Percentiles rank a stretch among this genome's conserved stretches.
phyloP scores from a whole-genome alignment of 305 asterid species.

The Solanum hybrid region DNA sequence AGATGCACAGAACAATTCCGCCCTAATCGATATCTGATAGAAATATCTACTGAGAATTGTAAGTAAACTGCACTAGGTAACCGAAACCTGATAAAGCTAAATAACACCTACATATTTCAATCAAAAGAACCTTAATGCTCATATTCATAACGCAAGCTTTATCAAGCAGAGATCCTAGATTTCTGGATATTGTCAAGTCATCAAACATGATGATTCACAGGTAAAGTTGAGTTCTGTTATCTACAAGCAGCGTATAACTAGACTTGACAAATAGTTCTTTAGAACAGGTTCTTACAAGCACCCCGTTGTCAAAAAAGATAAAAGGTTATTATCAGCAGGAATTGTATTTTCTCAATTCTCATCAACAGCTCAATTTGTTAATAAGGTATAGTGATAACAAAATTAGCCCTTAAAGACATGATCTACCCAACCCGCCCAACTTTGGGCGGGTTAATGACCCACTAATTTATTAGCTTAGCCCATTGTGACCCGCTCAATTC shows the following conservation, averaged over 20 bases:
- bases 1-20: neutral
- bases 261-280: neutral
- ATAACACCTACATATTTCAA: neutral
- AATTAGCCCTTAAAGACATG: neutral
- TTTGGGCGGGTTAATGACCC: neutral
- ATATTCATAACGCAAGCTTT: neutral
- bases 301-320: neutral
- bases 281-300: neutral
- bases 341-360: neutral
- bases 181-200: neutral
- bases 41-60: neutral
- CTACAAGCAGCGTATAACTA: neutral
- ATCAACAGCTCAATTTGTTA: neutral
- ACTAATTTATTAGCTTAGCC: neutral
- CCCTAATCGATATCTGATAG: neutral
- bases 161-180: slow-evolving; percentile 2
- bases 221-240: neutral
- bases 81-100: neutral
- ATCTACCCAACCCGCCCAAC: neutral
- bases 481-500: neutral
- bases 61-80: neutral
- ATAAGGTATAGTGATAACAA: neutral
- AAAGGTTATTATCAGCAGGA: neutral
- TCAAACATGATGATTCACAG: neutral
- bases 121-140: neutral